phyloP scores from a whole-genome alignment of 805 yeast genomes.

The Pichia heedii region DNA sequence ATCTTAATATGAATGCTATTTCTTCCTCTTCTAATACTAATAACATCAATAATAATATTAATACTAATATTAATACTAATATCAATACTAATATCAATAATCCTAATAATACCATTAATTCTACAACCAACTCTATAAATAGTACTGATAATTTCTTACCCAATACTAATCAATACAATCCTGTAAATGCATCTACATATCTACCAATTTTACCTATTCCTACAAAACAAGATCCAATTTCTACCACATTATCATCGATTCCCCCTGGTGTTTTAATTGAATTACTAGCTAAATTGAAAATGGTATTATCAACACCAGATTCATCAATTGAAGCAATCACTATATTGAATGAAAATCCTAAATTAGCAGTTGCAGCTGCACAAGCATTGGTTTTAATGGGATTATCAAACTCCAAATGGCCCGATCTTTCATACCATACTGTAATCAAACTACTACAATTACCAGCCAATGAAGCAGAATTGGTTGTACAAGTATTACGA shows the following conservation, averaged over 20 bases:
- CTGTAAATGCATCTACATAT: slow-evolving; percentile 44
- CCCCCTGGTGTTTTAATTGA: slow-evolving; percentile 69
- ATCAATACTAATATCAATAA: not conserved
- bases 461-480: slow-evolving; percentile 49
- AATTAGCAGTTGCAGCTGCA: slow-evolving; percentile 57
- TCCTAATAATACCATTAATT: not conserved
- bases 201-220: slow-evolving; percentile 41
- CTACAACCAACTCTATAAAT: not conserved
- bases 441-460: slow-evolving; percentile 41
- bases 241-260: slow-evolving; percentile 50
- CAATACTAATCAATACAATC: slow-evolving; percentile 24
- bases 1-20: slow-evolving; percentile 1
- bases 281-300: slow-evolving; percentile 56
- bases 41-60: not conserved
- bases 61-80: not conserved
- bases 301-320: slow-evolving; percentile 40
- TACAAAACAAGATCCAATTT: slow-evolving; percentile 39
- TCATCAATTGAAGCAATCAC: slow-evolving; percentile 36
- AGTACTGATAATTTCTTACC: not conserved
- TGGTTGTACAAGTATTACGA: slow-evolving; percentile 45
- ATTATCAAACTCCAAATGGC: slow-evolving; percentile 53
- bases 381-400: slow-evolving; percentile 76
- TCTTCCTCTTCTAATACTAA: no score
- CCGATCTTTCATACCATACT: slow-evolving; percentile 39
- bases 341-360: slow-evolving; percentile 43